phyloP scores from a whole-genome alignment of 306 rosid genomes.

The Comarum palustre region DNA sequence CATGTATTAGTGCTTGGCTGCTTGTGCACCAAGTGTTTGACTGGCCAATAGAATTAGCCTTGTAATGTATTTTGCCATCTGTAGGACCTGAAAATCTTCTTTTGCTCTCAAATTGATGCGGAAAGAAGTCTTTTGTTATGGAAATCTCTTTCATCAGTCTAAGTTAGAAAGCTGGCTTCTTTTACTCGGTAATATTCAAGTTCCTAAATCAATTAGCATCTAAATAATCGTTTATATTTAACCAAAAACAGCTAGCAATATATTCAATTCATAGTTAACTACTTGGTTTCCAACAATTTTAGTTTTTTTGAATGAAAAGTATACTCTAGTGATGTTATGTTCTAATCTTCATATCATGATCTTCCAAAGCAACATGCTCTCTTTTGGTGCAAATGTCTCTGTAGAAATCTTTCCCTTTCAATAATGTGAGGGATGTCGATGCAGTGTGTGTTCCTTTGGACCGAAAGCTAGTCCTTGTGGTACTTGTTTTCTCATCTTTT shows the following conservation, averaged over 20 bases:
- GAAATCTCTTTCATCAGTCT: conserved; percentile 20
- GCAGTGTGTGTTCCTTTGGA: conserved; percentile 4
- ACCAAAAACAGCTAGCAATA: no score
- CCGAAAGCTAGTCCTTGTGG: conserved; percentile 4
- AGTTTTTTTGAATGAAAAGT: neutral
- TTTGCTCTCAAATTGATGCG: conserved; percentile 46
- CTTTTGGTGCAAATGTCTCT: conserved; percentile 17
- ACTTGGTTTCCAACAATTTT: neutral
- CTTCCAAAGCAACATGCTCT: neutral
- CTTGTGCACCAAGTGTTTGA: conserved; percentile 27
- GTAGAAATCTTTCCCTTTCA: conserved; percentile 16
- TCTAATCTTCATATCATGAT: neutral
- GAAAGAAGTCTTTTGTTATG: conserved; percentile 39
- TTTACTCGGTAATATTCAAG: neutral
- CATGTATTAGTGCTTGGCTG: conserved; percentile 12
- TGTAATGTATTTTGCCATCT: conserved; percentile 32
- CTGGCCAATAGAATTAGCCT: conserved; percentile 26
- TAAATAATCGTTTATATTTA: neutral
- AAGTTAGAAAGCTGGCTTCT: neutral
- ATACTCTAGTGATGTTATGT: neutral
- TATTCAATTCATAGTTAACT: no score
- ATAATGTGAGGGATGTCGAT: neutral
- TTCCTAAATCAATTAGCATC: neutral
- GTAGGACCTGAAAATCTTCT: conserved; percentile 37
- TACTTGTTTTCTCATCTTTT: conserved; percentile 1